phyloP scores from a whole-genome alignment of 176 grass and related monocot species.

The Typha latifolia region DNA sequence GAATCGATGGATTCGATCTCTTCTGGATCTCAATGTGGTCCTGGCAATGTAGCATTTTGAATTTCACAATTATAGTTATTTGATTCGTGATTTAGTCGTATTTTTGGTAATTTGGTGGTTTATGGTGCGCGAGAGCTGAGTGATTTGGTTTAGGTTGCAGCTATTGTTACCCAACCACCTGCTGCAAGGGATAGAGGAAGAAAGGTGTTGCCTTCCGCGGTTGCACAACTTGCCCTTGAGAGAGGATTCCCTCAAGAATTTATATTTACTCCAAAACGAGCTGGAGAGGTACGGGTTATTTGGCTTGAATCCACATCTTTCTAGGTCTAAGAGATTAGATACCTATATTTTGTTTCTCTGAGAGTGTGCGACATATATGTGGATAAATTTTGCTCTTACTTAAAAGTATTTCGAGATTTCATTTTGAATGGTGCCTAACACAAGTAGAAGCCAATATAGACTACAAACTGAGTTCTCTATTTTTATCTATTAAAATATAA shows the following conservation, averaged over 20 bases:
- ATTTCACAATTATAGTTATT: not conserved
- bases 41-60: not conserved
- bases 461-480: not conserved
- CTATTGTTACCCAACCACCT: constrained; percentile 67
- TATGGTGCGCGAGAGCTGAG: not conserved
- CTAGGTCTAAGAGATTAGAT: too few relatives aligned
- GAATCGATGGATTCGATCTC: too few relatives aligned
- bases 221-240: constrained; percentile 58
- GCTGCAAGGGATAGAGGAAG: constrained; percentile 54
- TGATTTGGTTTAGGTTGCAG: constrained; percentile 41
- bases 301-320: not conserved
- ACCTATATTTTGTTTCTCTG: too few relatives aligned
- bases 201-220: constrained; percentile 60
- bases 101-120: not conserved
- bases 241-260: constrained; percentile 56
- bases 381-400: too few relatives aligned
- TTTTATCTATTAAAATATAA: not conserved
- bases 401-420: too few relatives aligned
- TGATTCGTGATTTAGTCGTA: not conserved
- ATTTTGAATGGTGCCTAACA: too few relatives aligned
- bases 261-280: constrained; percentile 65
- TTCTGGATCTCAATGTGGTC: not conserved
- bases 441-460: not conserved
- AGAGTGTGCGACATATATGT: too few relatives aligned
- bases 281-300: constrained; percentile 38